Conservation (phyloP, 345 rosid genomes). For the Melaleuca quinquenervia region DNA sequence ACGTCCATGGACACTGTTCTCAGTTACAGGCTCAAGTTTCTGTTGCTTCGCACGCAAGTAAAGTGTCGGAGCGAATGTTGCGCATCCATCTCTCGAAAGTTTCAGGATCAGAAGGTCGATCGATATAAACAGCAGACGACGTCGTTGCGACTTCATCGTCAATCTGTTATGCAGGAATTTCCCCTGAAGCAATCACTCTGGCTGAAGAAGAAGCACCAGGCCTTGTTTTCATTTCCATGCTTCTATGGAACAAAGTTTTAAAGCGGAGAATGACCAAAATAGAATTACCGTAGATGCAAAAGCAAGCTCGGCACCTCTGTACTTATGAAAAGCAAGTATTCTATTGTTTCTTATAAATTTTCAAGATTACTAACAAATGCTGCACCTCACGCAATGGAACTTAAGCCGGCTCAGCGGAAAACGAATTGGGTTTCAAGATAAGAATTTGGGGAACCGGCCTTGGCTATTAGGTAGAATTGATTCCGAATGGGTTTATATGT, state of each 20-base stretch:
- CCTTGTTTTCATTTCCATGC: not conserved
- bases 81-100: not conserved
- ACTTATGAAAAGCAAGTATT: not conserved
- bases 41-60: not conserved
- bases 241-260: not conserved
- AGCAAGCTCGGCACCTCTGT: not conserved
- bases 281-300: not conserved
- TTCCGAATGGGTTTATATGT: not conserved
- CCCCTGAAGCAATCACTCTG: not conserved
- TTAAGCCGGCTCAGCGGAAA: rapidly evolving
- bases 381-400: rapidly evolving
- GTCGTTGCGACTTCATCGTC: not conserved
- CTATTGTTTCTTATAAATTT: not conserved
- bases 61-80: not conserved
- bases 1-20: not conserved
- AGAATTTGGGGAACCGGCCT: not conserved
- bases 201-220: not conserved
- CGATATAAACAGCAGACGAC: not conserved
- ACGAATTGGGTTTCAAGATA: not conserved
- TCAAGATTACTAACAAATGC: not conserved
- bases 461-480: not conserved
- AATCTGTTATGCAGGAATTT: not conserved
- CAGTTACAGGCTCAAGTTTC: not conserved
- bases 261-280: not conserved
- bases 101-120: not conserved